Percentiles rank a stretch among this genome's conserved stretches.
Conservation (phyloP, 1,284 basidiomycete genomes). For the Wallemia mellicola region DNA sequence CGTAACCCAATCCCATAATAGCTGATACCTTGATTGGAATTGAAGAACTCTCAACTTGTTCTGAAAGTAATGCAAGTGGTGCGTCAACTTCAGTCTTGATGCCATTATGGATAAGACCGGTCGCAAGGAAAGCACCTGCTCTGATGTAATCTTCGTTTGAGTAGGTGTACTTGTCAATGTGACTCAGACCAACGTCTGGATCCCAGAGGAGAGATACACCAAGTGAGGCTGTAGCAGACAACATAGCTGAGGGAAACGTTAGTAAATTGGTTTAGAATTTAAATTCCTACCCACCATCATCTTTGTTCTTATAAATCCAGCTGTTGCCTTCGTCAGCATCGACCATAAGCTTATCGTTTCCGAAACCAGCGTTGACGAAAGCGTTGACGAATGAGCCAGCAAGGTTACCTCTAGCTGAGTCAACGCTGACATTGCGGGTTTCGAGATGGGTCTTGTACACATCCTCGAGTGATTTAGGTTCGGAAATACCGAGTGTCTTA, state of each 20-base stretch:
- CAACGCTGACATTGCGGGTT: conserved; percentile 43
- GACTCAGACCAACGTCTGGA: conserved; percentile 70
- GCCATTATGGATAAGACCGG: conserved; percentile 67
- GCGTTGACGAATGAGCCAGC: conserved; percentile 96
- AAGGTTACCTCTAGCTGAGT: conserved; percentile 78
- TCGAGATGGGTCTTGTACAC: conserved; percentile 95
- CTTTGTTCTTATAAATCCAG: conserved; percentile 99
- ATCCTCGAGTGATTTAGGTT: conserved; percentile 76
- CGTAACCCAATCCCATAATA: conserved; percentile 65
- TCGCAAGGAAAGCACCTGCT: conserved; percentile 81
- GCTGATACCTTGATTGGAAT: conserved; percentile 56
- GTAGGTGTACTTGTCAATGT: conserved; percentile 95
- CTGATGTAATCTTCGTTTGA: conserved; percentile 90
- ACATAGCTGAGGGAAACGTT: no score
- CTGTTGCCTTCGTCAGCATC: conserved; percentile 81
- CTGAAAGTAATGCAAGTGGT: conserved; percentile 64
- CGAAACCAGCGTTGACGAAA: conserved; percentile 95
- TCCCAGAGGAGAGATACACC: conserved; percentile 90
- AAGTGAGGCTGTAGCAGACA: conserved; percentile 79
- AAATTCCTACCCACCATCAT: conserved; percentile 43
- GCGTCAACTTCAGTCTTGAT: conserved; percentile 83
- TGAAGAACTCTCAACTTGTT: conserved; percentile 70
- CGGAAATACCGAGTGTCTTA: conserved; percentile 70
- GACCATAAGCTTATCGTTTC: conserved; percentile 96
- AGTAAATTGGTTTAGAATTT: no score